phyloP scores from a whole-genome alignment of 225 moss, liverwort and hornwort genomes.

The Bryum argenteum region DNA sequence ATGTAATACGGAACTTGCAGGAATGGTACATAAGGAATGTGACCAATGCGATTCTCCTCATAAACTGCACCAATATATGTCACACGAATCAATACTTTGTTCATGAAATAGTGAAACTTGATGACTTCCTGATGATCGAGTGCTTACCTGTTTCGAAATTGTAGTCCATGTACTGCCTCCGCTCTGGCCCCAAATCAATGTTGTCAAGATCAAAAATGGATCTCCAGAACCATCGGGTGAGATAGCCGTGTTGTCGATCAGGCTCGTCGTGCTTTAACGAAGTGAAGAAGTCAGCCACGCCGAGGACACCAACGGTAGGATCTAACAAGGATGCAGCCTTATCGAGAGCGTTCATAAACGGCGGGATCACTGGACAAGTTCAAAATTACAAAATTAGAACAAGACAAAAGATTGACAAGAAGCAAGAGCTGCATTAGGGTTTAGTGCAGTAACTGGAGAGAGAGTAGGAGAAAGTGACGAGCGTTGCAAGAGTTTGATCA shows the following conservation, averaged over 20 bases:
- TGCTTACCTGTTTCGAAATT: constrained; percentile 60
- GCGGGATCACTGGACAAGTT: constrained; percentile 74
- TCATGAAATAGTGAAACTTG: no score
- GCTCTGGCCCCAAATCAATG: constrained; percentile 80
- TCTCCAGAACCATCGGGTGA: constrained; percentile 98
- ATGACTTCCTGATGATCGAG: no score
- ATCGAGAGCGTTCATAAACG: constrained; percentile 78
- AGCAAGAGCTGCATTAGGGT: no score
- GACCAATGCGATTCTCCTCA: constrained; percentile 67
- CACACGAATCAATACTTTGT: no score
- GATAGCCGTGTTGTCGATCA: constrained; percentile 79
- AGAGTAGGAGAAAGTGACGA: constrained; percentile 89
- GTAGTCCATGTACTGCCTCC: constrained; percentile 81
- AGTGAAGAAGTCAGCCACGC: constrained; percentile 82
- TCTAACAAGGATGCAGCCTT: constrained; percentile 74
- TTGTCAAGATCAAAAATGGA: constrained; percentile 83
- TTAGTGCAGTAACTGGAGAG: constrained; percentile 41
- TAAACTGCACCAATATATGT: constrained; percentile 62
- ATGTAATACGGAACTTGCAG: constrained; percentile 79
- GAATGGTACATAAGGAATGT: constrained; percentile 84
- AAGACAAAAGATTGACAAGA: no score
- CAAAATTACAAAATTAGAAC: no score
- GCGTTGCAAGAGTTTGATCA: constrained; percentile 62
- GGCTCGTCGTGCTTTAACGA: constrained; percentile 72
- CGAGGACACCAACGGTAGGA: constrained; percentile 69